Evolutionary conservation across 805 yeast species (phyloP).

Genomic region (Candida dendrica): DNA sequence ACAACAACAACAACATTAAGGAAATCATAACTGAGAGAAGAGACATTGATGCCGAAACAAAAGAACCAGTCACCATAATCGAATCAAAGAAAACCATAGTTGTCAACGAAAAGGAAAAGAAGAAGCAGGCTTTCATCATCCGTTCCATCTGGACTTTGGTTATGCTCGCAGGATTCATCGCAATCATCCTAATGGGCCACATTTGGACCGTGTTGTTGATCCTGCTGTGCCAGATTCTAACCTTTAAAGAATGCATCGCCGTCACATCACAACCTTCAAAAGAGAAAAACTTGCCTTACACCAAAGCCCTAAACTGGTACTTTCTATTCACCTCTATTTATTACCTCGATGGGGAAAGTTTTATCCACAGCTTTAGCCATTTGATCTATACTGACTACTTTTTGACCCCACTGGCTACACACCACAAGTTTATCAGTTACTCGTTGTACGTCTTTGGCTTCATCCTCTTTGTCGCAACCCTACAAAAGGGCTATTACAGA

Average conservation of each 20-base stretch:
- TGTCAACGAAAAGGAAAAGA: constrained; percentile 36
- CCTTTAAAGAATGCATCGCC: constrained; percentile 86
- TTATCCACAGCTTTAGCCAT: constrained; percentile 60
- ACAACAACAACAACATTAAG: background rate
- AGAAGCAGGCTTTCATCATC: constrained; percentile 76
- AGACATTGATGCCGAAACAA: background rate
- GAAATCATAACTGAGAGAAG: too few species aligned
- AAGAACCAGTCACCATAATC: background rate
- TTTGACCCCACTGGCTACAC: constrained; percentile 54
- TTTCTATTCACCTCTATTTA: constrained; percentile 81
- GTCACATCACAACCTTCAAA: constrained; percentile 76
- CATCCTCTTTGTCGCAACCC: constrained; percentile 80
- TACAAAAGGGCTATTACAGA: constrained; percentile 81
- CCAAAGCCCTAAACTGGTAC: constrained; percentile 87
- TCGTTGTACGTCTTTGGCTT: constrained; percentile 81
- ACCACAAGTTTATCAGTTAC: constrained; percentile 82
- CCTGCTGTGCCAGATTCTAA: constrained; percentile 66
- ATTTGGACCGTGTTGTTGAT: constrained; percentile 70
- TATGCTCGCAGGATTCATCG: constrained; percentile 72
- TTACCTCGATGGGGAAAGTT: constrained; percentile 80
- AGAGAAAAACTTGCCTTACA: constrained; percentile 76
- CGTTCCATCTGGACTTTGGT: constrained; percentile 92
- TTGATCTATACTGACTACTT: constrained; percentile 43
- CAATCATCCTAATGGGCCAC: constrained; percentile 77
- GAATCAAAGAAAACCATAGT: background rate